Base-by-base conservation (phyloP, 2,329 filamentous ascomycete genomes). In the Alternaria brassicae region DNA sequence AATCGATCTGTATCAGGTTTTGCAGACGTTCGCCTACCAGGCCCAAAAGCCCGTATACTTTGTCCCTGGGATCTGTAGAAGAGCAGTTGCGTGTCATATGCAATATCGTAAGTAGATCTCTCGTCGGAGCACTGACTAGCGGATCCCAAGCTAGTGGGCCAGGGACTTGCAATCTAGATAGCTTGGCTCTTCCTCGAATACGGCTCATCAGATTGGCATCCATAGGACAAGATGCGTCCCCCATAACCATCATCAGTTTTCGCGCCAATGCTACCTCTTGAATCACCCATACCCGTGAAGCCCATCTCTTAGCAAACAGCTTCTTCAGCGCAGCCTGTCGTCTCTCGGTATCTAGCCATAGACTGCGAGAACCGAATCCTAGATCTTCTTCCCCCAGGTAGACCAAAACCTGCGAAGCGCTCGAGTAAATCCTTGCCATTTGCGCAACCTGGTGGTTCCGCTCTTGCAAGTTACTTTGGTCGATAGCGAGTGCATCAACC, bases 401-500 rank as follows among this genome's bases (percentile, higher is more conserved):
- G 13, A 60, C 60, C 30, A 62, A 7, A 10, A 62, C 60, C 34
- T 62, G 60, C 4, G 52, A 44, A 17, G 60, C 60, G 13, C 45
- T 40, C 12, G 60, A 56, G 45, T 63, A 70, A 9, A 70, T 62
- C 13, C 58, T 45, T 4, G 53, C 58, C 66, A 70, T 70, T n/a
- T 65, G 49, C 2, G 32, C 41, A 12, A 66, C 65, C 47, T 70
- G 67, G 10, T 61, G 47, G 17, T 58, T 66, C 9, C 66, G 53
- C 37, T 70, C 67, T 51, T 44, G n/a, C 23, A 41, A 17, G 27
- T 62, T 62, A 7, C 13, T 45, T 19, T 68, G 67, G 47, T 70
- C 52, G 32, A 70, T 70, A 21, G 61, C 67, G 9, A 68, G 57
- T 15, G 60, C 49, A 41, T 70, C 67, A 12, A 69, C 48, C 66